Evolutionary conservation across 257 asterid genomes (phyloP).

Genomic region (Petunia axillaris): DNA sequence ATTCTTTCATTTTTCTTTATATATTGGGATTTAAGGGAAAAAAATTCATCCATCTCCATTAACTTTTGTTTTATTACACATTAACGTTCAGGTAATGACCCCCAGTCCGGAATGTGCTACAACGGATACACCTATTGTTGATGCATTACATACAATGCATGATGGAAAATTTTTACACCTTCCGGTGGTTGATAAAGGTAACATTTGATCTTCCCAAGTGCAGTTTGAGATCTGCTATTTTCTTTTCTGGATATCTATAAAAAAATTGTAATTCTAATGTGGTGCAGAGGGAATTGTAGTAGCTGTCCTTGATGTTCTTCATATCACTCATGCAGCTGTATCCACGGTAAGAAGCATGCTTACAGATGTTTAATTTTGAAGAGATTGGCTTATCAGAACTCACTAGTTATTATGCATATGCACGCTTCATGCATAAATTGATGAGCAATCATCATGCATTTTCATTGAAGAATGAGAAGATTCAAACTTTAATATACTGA

Average conservation of each 20-base stretch:
- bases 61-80: neutral
- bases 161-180: slow-evolving; percentile 91
- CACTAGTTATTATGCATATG: slow-evolving; percentile 16
- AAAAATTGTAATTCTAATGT: neutral
- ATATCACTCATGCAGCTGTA: slow-evolving; percentile 92
- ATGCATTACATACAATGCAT: slow-evolving; percentile 97
- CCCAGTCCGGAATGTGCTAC: slow-evolving; percentile 94
- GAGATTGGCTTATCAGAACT: slow-evolving; percentile 11
- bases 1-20: neutral
- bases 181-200: slow-evolving; percentile 91
- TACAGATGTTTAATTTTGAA: neutral
- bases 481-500: slow-evolving; percentile 14
- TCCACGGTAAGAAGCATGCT: slow-evolving; percentile 65
- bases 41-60: too few relatives aligned
- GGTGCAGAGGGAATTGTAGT: slow-evolving; percentile 75
- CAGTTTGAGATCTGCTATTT: neutral
- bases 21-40: neutral
- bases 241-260: slow-evolving; percentile 18
- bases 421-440: neutral
- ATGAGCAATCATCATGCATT: neutral
- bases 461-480: neutral
- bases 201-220: slow-evolving; percentile 16
- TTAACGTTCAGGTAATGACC: slow-evolving; percentile 76
- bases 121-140: slow-evolving; percentile 82
- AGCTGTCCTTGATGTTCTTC: slow-evolving; percentile 89